Conservation (phyloP, 306 rosid species). For the Casuarina cunninghamiana region DNA sequence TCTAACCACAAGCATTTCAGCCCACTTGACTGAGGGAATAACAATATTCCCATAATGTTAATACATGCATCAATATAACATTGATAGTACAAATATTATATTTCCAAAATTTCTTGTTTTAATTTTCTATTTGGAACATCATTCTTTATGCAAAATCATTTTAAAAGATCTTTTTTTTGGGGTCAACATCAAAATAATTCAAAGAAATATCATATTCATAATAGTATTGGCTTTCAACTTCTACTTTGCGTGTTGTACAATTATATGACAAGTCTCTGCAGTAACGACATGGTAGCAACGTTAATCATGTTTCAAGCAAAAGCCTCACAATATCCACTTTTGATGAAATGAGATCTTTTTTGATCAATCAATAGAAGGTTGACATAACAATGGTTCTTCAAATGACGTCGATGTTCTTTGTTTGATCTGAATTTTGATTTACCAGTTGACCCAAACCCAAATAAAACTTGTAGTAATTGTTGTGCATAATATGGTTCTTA, state of each 20-base stretch:
- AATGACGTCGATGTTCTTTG: neutral
- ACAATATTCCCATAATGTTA: too few species aligned
- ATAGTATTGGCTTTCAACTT: too few species aligned
- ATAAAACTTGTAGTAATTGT: neutral
- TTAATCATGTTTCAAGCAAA: neutral
- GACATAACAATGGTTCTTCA: slow-evolving; percentile 5
- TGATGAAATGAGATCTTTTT: neutral
- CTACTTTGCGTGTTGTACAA: neutral
- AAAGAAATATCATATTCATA: too few species aligned
- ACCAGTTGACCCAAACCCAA: neutral
- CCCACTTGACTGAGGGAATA: too few species aligned
- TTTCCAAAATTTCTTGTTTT: too few species aligned
- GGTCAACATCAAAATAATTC: too few species aligned
- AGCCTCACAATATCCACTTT: neutral
- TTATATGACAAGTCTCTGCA: neutral
- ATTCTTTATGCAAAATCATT: too few species aligned
- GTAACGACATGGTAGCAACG: neutral
- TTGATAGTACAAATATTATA: too few species aligned
- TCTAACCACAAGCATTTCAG: too few species aligned
- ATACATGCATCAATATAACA: too few species aligned
- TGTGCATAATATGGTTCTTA: neutral
- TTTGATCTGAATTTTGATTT: neutral
- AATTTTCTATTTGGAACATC: too few species aligned
- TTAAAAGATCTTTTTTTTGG: too few species aligned
- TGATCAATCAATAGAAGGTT: slow-evolving; percentile 1